These are phyloP conservation scores for Penstemon newberryi DNA, from an alignment of 257 asterid species.

Conservation along the genomic window DNA sequence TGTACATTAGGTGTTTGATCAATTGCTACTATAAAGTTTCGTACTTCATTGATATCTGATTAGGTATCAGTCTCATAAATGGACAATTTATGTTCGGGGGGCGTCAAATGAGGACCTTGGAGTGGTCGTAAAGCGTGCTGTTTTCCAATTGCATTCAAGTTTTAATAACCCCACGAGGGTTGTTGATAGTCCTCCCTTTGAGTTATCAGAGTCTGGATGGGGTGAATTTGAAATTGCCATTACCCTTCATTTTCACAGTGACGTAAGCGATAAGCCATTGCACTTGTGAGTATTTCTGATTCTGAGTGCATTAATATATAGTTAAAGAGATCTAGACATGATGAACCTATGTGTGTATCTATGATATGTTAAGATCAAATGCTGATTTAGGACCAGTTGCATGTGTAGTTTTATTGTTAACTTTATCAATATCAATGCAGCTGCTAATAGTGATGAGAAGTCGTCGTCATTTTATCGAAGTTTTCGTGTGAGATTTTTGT, in stretches of 20 bases:
- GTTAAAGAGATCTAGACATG: too few species aligned
- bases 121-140: conserved; percentile 77
- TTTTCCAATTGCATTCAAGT: conserved; percentile 92
- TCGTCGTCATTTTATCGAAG: not conserved
- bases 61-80: conserved; percentile 83
- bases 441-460: conserved; percentile 12
- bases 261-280: conserved; percentile 75
- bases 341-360: too few species aligned
- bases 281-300: conserved; percentile 73
- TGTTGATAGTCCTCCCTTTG: conserved; percentile 76
- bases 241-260: conserved; percentile 83
- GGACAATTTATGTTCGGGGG: conserved; percentile 93
- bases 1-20: conserved; percentile 33
- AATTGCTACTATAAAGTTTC: conserved; percentile 22
- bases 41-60: conserved; percentile 16
- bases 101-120: conserved; percentile 88
- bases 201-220: conserved; percentile 94
- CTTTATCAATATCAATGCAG: conserved; percentile 4
- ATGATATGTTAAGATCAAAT: too few species aligned
- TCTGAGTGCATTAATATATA: too few species aligned
- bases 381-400: not conserved
- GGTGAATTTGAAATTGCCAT: conserved; percentile 96
- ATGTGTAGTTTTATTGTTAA: not conserved
- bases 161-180: conserved; percentile 86
- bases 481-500: not conserved